A percentile compares a stretch with the other conserved stretches of the same genome.
Evolutionary conservation across 2,329 filamentous ascomycete species (phyloP).

Genomic region (Cylindrodendrum hubeiense): DNA sequence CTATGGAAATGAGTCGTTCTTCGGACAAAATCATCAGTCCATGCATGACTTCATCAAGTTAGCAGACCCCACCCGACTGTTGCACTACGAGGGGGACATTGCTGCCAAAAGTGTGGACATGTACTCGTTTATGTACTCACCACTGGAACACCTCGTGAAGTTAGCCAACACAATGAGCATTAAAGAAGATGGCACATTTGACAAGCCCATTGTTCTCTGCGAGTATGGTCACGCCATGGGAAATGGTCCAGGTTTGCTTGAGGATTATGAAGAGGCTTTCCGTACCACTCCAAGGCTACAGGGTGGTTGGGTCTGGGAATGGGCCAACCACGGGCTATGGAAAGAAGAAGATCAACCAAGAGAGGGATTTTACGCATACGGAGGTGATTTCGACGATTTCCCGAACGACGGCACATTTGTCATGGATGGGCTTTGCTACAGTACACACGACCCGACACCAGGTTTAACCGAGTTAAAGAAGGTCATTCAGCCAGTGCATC

Average conservation of each 20-base stretch:
- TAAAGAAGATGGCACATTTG: conserved; percentile 54
- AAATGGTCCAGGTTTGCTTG: conserved; percentile 77
- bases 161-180: conserved; percentile 60
- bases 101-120: conserved; percentile 72
- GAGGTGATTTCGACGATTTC: conserved; percentile 71
- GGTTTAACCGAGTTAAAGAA: conserved; percentile 70
- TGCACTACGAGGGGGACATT: conserved; percentile 77
- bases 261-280: conserved; percentile 77
- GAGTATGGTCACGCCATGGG: conserved; percentile 77
- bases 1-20: conserved; percentile 80
- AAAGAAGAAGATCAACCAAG: conserved; percentile 50
- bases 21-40: conserved; percentile 74
- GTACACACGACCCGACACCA: conserved; percentile 66
- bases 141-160: conserved; percentile 62
- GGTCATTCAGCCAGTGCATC: conserved; percentile 66
- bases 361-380: conserved; percentile 69
- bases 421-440: conserved; percentile 70
- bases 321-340: conserved; percentile 71
- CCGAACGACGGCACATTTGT: conserved; percentile 73
- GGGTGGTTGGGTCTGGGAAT: conserved; percentile 77
- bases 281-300: conserved; percentile 70
- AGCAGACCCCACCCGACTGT: conserved; percentile 67
- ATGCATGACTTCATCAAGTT: conserved; percentile 74
- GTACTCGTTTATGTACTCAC: conserved; percentile 76
- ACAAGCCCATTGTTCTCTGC: conserved; percentile 71